These are phyloP conservation scores for Aspergillus haitiensis DNA, from an alignment of 495 filamentous ascomycete species.

Conservation along the genomic window DNA sequence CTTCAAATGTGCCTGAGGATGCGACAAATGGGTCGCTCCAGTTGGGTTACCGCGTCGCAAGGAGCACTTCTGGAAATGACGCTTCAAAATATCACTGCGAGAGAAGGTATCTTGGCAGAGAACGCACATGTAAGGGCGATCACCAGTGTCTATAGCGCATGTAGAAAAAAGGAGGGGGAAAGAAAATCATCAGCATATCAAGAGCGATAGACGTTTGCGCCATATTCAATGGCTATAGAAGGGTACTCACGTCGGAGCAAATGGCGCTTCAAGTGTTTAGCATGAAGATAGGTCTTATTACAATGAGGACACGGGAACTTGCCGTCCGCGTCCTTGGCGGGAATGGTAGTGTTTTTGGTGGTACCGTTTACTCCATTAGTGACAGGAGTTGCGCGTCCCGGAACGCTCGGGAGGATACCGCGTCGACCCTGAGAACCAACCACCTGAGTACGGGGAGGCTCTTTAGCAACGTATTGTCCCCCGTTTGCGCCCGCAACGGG, in stretches of 20 bases:
- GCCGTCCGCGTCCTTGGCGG: constrained; percentile 89
- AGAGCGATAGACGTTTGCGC: background rate
- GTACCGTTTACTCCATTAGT: constrained; percentile 56
- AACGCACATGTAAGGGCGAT: constrained; percentile 94
- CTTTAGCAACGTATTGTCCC: constrained; percentile 43
- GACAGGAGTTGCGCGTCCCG: constrained; percentile 70
- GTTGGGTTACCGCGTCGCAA: constrained; percentile 92
- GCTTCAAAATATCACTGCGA: constrained; percentile 95
- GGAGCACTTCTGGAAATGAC: constrained; percentile 98
- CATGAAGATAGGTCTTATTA: constrained; percentile 95
- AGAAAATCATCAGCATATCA: constrained; percentile 7
- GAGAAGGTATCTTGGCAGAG: constrained; percentile 99
- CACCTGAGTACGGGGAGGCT: constrained; percentile 76
- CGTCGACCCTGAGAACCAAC: constrained; percentile 89
- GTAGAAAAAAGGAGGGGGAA: background rate
- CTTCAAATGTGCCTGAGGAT: constrained; percentile 85
- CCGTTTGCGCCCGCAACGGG: constrained; percentile 43
- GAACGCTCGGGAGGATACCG: constrained; percentile 86
- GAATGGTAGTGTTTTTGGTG: constrained; percentile 75
- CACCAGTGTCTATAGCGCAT: constrained; percentile 73
- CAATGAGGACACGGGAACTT: constrained; percentile 98
- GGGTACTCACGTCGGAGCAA: constrained; percentile 82
- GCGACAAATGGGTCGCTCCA: constrained; percentile 85
- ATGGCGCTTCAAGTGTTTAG: constrained; percentile 96
- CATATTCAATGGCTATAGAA: too few relatives aligned